These are phyloP conservation scores for Gypsophila paniculata DNA, from an alignment of 179 eudicot genomes.

Conservation along the genomic window DNA sequence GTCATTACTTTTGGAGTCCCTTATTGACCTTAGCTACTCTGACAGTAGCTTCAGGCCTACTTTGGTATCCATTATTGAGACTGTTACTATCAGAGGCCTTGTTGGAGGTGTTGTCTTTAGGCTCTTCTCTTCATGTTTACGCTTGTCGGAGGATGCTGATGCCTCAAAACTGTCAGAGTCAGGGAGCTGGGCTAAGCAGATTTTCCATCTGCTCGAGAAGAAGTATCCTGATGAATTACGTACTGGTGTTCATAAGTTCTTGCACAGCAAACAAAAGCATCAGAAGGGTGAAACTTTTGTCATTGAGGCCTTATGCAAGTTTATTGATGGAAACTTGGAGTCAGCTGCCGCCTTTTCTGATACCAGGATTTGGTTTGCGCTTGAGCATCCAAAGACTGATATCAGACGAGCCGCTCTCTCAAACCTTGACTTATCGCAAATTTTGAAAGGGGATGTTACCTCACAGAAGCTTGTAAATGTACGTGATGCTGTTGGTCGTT, in stretches of 20 bases:
- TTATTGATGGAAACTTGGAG: constrained; percentile 51
- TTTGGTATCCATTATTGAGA: constrained; percentile 49
- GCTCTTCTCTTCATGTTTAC: constrained; percentile 54
- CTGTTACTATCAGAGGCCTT: constrained; percentile 43
- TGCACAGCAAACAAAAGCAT: constrained; percentile 54
- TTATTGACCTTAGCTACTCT: constrained; percentile 53
- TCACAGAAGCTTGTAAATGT: constrained; percentile 54
- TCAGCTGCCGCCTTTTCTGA: constrained; percentile 46
- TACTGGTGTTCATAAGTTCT: constrained; percentile 50
- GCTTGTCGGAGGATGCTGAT: constrained; percentile 38
- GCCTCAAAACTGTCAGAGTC: constrained; percentile 35
- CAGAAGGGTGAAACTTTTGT: constrained; percentile 44
- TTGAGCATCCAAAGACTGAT: constrained; percentile 87
- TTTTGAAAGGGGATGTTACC: constrained; percentile 41
- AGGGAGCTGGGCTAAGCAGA: constrained; percentile 54
- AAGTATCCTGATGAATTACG: constrained; percentile 62
- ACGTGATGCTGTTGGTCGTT: constrained; percentile 60
- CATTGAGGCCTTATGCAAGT: constrained; percentile 55
- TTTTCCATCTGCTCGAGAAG: constrained; percentile 44
- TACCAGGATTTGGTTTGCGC: constrained; percentile 70
- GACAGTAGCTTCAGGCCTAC: constrained; percentile 46
- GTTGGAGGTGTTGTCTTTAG: constrained; percentile 45
- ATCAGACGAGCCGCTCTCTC: constrained; percentile 55
- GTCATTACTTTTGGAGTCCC: constrained; percentile 55
- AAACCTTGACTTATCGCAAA: constrained; percentile 48